Conservation (phyloP, 2,329 filamentous ascomycete species). For the Xylaria arbuscula region DNA sequence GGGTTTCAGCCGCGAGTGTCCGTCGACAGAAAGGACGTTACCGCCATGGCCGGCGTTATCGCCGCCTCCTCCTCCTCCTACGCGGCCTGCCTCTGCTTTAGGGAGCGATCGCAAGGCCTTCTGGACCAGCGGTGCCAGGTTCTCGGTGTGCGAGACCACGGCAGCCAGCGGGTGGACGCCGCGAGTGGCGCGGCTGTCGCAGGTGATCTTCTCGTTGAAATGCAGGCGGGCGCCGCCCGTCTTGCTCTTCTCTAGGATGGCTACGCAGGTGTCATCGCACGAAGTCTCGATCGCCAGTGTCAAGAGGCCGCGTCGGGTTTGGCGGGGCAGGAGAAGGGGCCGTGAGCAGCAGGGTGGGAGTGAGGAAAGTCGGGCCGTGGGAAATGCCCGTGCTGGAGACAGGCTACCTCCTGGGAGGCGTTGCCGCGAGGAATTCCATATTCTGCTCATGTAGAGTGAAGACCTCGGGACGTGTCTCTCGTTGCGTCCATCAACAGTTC, state of each 20-base stretch:
- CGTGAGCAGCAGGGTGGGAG: neutral
- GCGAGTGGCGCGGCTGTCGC: slow-evolving; percentile 77
- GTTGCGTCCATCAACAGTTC: neutral
- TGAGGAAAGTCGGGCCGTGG: neutral
- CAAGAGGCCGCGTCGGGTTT: slow-evolving; percentile 51
- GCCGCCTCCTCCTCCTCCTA: neutral
- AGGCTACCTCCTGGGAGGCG: slow-evolving; percentile 30
- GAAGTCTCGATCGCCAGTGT: slow-evolving; percentile 84
- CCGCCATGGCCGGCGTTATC: neutral
- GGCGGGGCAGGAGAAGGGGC: slow-evolving; percentile 2
- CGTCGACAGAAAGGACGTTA: slow-evolving; percentile 44
- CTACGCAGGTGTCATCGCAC: slow-evolving; percentile 93
- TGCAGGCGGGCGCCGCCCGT: slow-evolving; percentile 67
- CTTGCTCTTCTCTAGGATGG: slow-evolving; percentile 72
- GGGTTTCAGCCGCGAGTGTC: slow-evolving; percentile 61
- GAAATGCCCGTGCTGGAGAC: slow-evolving; percentile 6
- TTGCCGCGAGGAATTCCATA: slow-evolving; percentile 32
- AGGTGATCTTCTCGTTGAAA: slow-evolving; percentile 84
- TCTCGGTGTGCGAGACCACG: slow-evolving; percentile 78
- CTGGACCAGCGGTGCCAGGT: slow-evolving; percentile 74
- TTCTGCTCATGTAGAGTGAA: slow-evolving; percentile 23
- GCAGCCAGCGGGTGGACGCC: slow-evolving; percentile 85
- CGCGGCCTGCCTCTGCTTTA: slow-evolving; percentile 17
- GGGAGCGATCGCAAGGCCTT: slow-evolving; percentile 69
- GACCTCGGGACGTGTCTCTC: neutral